These are phyloP conservation scores for Picea glauca DNA, from an alignment of 75 land plant genomes.

Conservation along the genomic window DNA sequence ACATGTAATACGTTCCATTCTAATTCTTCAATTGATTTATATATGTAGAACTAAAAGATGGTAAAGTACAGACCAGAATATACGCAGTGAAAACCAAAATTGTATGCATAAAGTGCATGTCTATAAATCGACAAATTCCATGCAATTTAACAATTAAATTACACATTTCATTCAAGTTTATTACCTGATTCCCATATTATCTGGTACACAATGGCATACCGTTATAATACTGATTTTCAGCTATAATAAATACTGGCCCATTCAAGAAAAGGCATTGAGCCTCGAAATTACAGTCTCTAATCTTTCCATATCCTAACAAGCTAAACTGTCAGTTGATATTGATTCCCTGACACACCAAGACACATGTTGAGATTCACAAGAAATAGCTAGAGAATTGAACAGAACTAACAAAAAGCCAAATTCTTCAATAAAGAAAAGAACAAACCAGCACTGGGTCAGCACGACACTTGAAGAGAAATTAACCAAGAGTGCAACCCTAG, in stretches of 20 bases:
- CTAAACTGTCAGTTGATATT: neutral
- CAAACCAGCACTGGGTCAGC: too few species aligned
- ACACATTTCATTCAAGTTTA: neutral
- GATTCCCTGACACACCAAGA: neutral
- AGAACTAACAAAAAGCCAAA: too few species aligned
- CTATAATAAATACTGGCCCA: neutral
- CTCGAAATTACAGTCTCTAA: neutral
- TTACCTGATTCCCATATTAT: neutral
- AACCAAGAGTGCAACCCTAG: too few species aligned
- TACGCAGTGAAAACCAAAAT: neutral
- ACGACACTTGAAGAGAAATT: too few species aligned
- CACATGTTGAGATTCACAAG: too few species aligned
- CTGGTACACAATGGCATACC: neutral
- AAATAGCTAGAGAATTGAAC: too few species aligned
- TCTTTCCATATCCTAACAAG: too few species aligned
- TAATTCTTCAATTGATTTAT: too few species aligned
- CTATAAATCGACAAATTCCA: neutral
- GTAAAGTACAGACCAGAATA: neutral
- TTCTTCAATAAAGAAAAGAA: too few species aligned
- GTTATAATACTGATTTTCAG: neutral
- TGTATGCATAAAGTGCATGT: too few species aligned
- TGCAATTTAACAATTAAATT: neutral
- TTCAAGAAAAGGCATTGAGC: neutral
- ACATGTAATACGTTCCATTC: too few species aligned
- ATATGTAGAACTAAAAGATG: neutral